phyloP scores from a whole-genome alignment of 2,329 filamentous ascomycete genomes.

The Graphilbum fragrans region DNA sequence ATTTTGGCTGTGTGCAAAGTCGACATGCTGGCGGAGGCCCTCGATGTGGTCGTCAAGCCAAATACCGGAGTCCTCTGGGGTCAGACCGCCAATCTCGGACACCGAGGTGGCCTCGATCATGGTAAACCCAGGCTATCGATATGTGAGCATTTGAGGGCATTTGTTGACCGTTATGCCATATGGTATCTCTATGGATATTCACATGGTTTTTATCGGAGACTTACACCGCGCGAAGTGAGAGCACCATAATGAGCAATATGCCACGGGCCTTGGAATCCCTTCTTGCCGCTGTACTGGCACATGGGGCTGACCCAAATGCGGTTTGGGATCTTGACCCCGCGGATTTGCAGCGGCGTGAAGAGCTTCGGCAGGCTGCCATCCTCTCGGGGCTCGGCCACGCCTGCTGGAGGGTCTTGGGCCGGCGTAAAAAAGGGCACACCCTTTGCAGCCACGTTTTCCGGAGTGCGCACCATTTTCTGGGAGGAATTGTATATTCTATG shows the following conservation, averaged over 20 bases:
- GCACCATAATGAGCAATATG: slow-evolving; percentile 28
- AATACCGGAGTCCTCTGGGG: slow-evolving; percentile 21
- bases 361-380: slow-evolving; percentile 23
- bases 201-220: not conserved
- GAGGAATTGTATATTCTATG: too few relatives aligned
- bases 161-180: too few relatives aligned
- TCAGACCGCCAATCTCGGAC: slow-evolving; percentile 19
- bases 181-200: too few relatives aligned
- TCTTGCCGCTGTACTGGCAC: slow-evolving; percentile 32
- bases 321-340: slow-evolving; percentile 30
- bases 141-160: too few relatives aligned
- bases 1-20: slow-evolving; percentile 35
- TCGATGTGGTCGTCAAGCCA: slow-evolving; percentile 24
- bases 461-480: not conserved
- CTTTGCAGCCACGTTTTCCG: slow-evolving; percentile 14
- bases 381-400: slow-evolving; percentile 23
- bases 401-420: slow-evolving; percentile 23
- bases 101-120: slow-evolving; percentile 20
- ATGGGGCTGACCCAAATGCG: slow-evolving; percentile 33
- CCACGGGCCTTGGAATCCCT: slow-evolving; percentile 28
- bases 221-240: slow-evolving; percentile 20
- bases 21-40: slow-evolving; percentile 19
- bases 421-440: slow-evolving; percentile 30
- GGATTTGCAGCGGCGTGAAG: slow-evolving; percentile 31
- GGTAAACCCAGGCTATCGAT: slow-evolving; percentile 13